A percentile compares a stretch with the other conserved stretches of the same genome.
phyloP scores from a whole-genome alignment of 129 eudicot genomes.

The Smallanthus sonchifolius region DNA sequence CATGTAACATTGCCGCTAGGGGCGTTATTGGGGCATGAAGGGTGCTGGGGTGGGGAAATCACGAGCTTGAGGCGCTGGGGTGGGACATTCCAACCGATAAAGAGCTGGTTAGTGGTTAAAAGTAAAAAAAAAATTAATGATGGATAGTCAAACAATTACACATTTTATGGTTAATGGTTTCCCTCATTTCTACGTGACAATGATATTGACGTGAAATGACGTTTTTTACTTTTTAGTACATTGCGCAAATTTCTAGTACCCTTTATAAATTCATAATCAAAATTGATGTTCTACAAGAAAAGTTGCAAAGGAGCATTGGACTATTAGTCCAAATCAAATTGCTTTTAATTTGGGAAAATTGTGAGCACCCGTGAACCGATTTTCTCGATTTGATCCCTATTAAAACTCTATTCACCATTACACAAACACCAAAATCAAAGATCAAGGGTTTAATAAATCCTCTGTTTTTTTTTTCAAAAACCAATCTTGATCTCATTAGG shows the following conservation, averaged over 20 bases:
- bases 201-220: no score
- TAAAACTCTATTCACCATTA: not conserved
- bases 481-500: not conserved
- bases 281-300: not conserved
- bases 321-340: not conserved
- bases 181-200: no score
- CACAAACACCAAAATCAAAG: slow-evolving; percentile 9
- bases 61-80: no score
- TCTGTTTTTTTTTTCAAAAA: not conserved
- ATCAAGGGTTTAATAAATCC: slow-evolving; percentile 1
- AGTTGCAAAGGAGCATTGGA: not conserved
- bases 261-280: not conserved
- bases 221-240: no score
- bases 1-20: no score
- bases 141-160: no score
- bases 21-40: no score
- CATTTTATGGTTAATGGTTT: no score
- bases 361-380: not conserved
- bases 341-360: not conserved
- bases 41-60: no score
- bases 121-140: no score
- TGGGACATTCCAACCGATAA: no score
- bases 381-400: not conserved
- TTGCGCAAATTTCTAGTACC: not conserved
- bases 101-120: no score